These are phyloP conservation scores for Starmerella bombi DNA, from an alignment of 805 yeast species.

Conservation along the genomic window DNA sequence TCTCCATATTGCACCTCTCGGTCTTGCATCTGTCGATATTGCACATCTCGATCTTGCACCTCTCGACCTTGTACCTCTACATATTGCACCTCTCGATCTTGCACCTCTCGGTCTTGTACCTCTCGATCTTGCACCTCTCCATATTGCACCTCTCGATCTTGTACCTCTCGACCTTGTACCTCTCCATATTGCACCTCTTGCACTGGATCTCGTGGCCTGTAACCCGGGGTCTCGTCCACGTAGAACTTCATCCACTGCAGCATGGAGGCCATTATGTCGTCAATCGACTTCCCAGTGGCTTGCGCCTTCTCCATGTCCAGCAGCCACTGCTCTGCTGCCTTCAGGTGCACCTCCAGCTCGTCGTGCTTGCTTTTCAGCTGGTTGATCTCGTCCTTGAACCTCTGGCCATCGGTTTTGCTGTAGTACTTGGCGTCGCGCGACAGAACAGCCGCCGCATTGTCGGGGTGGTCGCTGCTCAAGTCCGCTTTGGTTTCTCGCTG, in stretches of 20 bases:
- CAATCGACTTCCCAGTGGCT: background rate
- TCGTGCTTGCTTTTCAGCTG: background rate
- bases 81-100: too few species aligned
- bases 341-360: background rate
- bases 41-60: too few species aligned
- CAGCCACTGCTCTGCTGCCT: constrained; percentile 1
- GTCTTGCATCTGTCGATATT: too few species aligned
- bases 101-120: too few species aligned
- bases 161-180: too few species aligned
- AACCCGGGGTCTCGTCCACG: too few species aligned
- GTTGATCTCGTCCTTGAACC: background rate
- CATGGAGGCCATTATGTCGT: background rate
- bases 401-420: too few species aligned
- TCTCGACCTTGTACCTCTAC: too few species aligned
- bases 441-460: background rate
- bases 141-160: too few species aligned
- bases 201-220: background rate
- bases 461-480: background rate
- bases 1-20: too few species aligned
- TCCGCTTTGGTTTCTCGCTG: background rate
- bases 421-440: constrained; percentile 2
- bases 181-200: background rate
- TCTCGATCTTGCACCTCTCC: too few species aligned
- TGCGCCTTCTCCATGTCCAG: background rate
- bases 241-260: background rate